Evolutionary conservation across 2,329 filamentous ascomycete genomes (phyloP), one percentile per base, ranked within the genome.

Genomic region (Sporothrix humicola): DNA sequence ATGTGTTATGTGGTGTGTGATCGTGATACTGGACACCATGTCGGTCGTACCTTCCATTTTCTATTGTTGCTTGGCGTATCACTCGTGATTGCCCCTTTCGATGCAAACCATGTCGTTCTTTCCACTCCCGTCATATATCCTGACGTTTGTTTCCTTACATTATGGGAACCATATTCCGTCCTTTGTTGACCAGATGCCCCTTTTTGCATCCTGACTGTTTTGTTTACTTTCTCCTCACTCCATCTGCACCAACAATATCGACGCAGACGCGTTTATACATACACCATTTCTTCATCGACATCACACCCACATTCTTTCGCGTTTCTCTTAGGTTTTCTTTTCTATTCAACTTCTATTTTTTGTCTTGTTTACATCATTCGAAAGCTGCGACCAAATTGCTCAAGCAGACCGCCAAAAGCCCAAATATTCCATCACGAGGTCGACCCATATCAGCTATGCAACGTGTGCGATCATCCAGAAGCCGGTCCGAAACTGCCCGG

Each of bases 401-500:
- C 31, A 37, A 37, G 31, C 31, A 37, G 31, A 37, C 31, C 31
- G 31, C 31, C 31, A 37, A 37, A 5, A 37, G 31, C 31, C 31
- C 31, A 37, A 37, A 37, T 37, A 37, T 7, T 37, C 31, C 31
- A 37, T 37, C 31, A 37, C 31, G 31, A 37, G 31, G 31, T 37
- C 31, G 31, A 37, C 31, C 7, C 31, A 37, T 37, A 37, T 37
- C 31, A 37, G 31, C 31, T 8, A 71, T 71, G 66, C 56, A 54
- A 17, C 46, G 73, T 26, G 31, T 46, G 50, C 87, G 85, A 74
- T 88, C 84, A 77, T 81, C 81, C 74, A 86, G 82, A 78, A 82
- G 79, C 76, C 84, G 79, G 77, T 81, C 77, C 78, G 31, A 83
- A 79, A 78, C 81, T 88, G 31, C 80, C 81, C 77, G 85, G 84